These are phyloP conservation scores for Paecilomyces formosus DNA, from an alignment of 2,329 filamentous ascomycete species.

Conservation along the genomic window DNA sequence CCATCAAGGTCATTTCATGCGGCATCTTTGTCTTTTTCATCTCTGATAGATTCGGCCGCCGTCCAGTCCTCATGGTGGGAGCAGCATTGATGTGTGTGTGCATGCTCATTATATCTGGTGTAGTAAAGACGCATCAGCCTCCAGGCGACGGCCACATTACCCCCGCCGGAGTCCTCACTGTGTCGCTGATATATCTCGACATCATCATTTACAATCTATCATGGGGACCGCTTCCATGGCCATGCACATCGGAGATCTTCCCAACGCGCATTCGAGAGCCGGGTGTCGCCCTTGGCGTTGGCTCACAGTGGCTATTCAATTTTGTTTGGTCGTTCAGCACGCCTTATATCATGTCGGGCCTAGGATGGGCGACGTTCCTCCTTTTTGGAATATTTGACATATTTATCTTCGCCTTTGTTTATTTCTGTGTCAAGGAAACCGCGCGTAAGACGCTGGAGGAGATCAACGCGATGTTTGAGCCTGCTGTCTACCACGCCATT, in stretches of 20 bases:
- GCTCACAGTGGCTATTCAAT: constrained; percentile 34
- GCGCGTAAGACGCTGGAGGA: constrained; percentile 48
- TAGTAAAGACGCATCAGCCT: constrained; percentile 37
- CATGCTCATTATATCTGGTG: constrained; percentile 40
- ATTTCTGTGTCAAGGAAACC: constrained; percentile 49
- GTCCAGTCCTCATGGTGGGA: constrained; percentile 44
- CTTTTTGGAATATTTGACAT: constrained; percentile 38
- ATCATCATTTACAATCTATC: constrained; percentile 41
- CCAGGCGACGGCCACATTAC: constrained; percentile 33
- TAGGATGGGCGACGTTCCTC: constrained; percentile 42
- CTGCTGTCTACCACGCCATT: neutral
- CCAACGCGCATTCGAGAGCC: constrained; percentile 31
- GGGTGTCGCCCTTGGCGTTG: constrained; percentile 31
- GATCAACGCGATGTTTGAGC: constrained; percentile 49
- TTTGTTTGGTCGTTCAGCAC: constrained; percentile 36
- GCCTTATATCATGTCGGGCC: constrained; percentile 36
- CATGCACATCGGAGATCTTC: constrained; percentile 32
- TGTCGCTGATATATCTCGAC: constrained; percentile 49
- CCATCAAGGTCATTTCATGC: constrained; percentile 46
- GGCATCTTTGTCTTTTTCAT: constrained; percentile 47
- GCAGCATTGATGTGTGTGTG: constrained; percentile 37
- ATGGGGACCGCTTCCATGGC: constrained; percentile 35
- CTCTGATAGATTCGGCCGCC: constrained; percentile 45
- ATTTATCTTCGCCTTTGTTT: constrained; percentile 43
- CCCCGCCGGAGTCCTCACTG: constrained; percentile 42